Percentiles rank a stretch among this genome's conserved stretches.
phyloP scores from a whole-genome alignment of 306 rosid genomes.

The Cotoneaster glaucophyllus region DNA sequence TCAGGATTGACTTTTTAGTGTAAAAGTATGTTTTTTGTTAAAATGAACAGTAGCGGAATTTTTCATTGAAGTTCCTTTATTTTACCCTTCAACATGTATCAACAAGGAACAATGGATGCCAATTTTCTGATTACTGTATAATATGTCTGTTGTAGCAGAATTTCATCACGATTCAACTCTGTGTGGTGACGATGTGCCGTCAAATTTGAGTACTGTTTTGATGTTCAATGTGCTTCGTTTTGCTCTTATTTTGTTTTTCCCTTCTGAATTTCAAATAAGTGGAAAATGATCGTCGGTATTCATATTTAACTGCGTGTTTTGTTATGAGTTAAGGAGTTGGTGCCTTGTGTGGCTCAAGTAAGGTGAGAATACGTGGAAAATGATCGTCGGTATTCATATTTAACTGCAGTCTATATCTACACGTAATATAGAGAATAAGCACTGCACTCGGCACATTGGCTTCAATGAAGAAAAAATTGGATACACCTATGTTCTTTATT shows the following conservation, averaged over 20 bases:
- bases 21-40: too few species aligned
- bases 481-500: not conserved
- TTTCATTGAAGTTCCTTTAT: not conserved
- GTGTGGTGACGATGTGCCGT: not conserved
- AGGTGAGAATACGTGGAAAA: not conserved
- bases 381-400: too few species aligned
- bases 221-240: not conserved
- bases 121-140: not conserved
- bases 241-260: not conserved
- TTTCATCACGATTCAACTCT: not conserved
- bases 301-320: not conserved
- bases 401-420: not conserved
- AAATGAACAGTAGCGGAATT: too few species aligned
- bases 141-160: not conserved
- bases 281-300: not conserved
- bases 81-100: not conserved
- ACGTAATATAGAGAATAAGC: not conserved
- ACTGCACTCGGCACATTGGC: not conserved
- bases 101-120: not conserved
- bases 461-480: not conserved
- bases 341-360: not conserved
- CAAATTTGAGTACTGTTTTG: not conserved
- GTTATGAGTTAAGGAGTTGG: not conserved
- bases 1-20: too few species aligned
- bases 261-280: not conserved